These are phyloP conservation scores for Xylona heveae DNA, from an alignment of 495 filamentous ascomycete species.

Conservation along the genomic window DNA sequence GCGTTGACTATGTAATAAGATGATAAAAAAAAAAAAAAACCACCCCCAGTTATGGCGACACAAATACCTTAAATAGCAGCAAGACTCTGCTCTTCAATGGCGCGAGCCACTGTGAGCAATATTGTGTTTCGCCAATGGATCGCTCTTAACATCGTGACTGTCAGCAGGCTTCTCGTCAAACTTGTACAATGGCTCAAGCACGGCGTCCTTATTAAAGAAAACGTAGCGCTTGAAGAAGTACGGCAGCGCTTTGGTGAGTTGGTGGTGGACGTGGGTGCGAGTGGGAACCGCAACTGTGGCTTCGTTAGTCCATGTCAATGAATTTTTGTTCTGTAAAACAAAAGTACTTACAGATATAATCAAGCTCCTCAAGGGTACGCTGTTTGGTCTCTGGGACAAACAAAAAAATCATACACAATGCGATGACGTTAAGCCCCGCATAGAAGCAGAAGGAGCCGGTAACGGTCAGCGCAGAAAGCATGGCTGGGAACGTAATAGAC, in stretches of 20 bases:
- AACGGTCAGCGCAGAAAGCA: constrained; percentile 20
- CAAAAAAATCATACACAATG: constrained; percentile 45
- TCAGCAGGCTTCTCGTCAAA: constrained; percentile 22
- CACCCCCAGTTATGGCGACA: no score
- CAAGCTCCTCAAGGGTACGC: constrained; percentile 53
- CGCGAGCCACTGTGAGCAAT: no score
- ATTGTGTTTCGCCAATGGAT: no score
- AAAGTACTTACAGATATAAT: constrained; percentile 39
- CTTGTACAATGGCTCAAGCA: constrained; percentile 41
- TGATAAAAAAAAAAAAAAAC: no score
- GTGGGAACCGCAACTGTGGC: constrained; percentile 40
- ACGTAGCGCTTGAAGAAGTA: constrained; percentile 52
- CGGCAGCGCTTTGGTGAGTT: constrained; percentile 37
- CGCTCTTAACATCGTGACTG: no score
- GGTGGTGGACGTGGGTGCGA: constrained; percentile 37
- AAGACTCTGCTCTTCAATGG: no score
- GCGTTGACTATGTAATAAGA: no score
- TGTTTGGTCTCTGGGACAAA: constrained; percentile 48
- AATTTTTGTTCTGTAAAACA: not conserved
- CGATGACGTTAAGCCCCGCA: constrained; percentile 35
- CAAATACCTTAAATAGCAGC: no score
- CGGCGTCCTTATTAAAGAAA: constrained; percentile 29
- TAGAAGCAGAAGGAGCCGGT: constrained; percentile 21
- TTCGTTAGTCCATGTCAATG: not conserved
- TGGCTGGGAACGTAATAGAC: constrained; percentile 40